Percentiles rank a stretch among this genome's conserved stretches.
These are phyloP conservation scores for Aspergillus nidulans DNA, from an alignment of 495 filamentous ascomycete species.

Conservation along the genomic window DNA sequence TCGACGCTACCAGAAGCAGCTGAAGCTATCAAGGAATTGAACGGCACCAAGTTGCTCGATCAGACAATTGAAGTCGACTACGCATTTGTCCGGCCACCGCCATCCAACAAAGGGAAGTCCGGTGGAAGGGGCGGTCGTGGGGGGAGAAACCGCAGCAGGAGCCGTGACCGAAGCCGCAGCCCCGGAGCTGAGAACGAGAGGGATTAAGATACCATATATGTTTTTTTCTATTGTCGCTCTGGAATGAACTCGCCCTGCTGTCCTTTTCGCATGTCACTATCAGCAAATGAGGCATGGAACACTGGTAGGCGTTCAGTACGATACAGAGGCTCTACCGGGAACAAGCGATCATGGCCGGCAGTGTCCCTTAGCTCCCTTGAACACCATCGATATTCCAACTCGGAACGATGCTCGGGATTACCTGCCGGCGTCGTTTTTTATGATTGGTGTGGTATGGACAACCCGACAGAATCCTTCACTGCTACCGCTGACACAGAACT, in stretches of 20 bases:
- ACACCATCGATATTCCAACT: not conserved
- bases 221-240: not conserved
- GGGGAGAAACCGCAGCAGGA: constrained; percentile 49
- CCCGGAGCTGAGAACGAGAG: constrained; percentile 40
- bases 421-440: constrained; percentile 32
- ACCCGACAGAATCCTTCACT: not conserved
- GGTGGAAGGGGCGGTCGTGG: constrained; percentile 45
- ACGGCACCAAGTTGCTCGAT: constrained; percentile 80
- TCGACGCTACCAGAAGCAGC: constrained; percentile 79
- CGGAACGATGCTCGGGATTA: constrained; percentile 1
- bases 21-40: constrained; percentile 78
- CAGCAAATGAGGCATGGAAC: not conserved
- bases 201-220: constrained; percentile 23
- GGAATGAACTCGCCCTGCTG: not conserved
- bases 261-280: not conserved
- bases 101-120: constrained; percentile 57
- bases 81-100: constrained; percentile 92
- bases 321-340: not conserved
- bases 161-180: constrained; percentile 58
- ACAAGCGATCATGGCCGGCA: constrained; percentile 17
- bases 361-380: constrained; percentile 10
- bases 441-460: constrained; percentile 27
- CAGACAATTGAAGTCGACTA: constrained; percentile 92
- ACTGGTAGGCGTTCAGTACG: not conserved
- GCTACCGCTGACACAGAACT: constrained; percentile 6